These are phyloP conservation scores for Kwoniella newhampshirensis DNA, from an alignment of 768 basidiomycete genomes.

Conservation along the genomic window DNA sequence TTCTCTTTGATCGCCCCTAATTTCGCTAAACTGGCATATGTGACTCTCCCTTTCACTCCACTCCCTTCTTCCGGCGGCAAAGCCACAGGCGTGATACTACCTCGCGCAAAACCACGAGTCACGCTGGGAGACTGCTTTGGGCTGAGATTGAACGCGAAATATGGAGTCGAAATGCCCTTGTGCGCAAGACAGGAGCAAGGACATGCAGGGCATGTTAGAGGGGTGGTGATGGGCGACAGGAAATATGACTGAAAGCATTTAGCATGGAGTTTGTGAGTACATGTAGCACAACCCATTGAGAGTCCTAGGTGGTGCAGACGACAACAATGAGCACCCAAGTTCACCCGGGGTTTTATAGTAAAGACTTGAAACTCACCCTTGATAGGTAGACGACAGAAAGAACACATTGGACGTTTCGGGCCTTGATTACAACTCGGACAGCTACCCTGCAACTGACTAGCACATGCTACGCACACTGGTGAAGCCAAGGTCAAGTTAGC, in stretches of 20 bases:
- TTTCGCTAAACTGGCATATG: conserved; percentile 23
- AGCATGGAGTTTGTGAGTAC: conserved; percentile 36
- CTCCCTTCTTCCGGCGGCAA: not conserved
- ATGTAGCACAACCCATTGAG: conserved; percentile 34
- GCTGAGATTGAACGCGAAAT: conserved; percentile 3
- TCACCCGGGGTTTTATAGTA: no score
- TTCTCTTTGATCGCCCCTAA: conserved; percentile 20
- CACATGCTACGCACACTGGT: conserved; percentile 30
- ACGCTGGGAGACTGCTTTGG: conserved; percentile 4
- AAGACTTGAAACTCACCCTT: conserved; percentile 35
- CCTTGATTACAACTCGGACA: conserved; percentile 33
- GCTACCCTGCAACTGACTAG: conserved; percentile 6
- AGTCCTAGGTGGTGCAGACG: conserved; percentile 22
- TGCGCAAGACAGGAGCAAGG: conserved; percentile 27
- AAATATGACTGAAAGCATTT: conserved; percentile 31
- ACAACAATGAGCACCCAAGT: no score
- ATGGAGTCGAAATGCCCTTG: conserved; percentile 23
- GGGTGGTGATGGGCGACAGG: not conserved
- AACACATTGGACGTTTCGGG: conserved; percentile 29
- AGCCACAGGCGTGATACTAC: conserved; percentile 7
- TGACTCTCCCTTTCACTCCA: conserved; percentile 9
- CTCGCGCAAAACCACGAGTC: conserved; percentile 14
- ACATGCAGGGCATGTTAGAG: conserved; percentile 31
- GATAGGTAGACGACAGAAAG: conserved; percentile 49
- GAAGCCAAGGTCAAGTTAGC: no score